These are phyloP conservation scores for Neurospora crassa DNA, from an alignment of 2,329 filamentous ascomycete genomes.

Conservation along the genomic window DNA sequence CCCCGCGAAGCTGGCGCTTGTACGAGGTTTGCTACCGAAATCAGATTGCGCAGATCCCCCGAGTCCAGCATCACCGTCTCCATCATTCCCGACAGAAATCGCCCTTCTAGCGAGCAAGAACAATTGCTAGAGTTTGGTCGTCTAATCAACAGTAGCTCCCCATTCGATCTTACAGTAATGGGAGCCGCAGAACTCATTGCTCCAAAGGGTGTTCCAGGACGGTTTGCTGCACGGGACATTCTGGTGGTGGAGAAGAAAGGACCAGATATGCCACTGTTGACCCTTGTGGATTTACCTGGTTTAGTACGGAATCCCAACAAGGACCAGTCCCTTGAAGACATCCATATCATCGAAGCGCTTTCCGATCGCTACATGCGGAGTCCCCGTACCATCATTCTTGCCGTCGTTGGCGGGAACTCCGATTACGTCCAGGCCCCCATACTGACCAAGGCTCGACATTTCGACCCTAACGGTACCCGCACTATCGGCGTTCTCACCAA, in stretches of 20 bases:
- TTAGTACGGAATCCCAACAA: constrained; percentile 44
- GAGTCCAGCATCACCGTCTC: constrained; percentile 37
- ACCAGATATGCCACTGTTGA: constrained; percentile 49
- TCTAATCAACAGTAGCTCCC: constrained; percentile 31
- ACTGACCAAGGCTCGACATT: constrained; percentile 39
- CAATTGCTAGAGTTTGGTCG: constrained; percentile 39
- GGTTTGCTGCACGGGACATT: constrained; percentile 42
- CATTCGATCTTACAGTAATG: constrained; percentile 40
- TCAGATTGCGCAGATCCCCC: constrained; percentile 41
- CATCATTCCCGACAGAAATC: constrained; percentile 44
- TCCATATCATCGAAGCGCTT: constrained; percentile 40
- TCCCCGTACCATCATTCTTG: constrained; percentile 44
- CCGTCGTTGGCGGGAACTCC: constrained; percentile 45
- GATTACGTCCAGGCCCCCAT: constrained; percentile 45
- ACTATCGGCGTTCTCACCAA: constrained; percentile 45
- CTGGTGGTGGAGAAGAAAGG: constrained; percentile 50
- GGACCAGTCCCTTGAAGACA: constrained; percentile 43
- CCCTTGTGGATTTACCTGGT: constrained; percentile 52
- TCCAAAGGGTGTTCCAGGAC: constrained; percentile 37
- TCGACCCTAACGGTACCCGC: constrained; percentile 38
- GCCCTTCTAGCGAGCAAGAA: constrained; percentile 36
- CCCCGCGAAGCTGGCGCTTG: constrained; percentile 51
- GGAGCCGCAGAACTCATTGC: constrained; percentile 40
- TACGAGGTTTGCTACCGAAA: constrained; percentile 52
- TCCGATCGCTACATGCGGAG: constrained; percentile 48